Conservation (phyloP, 1,139 yeast species). For the Candida smagusa region DNA sequence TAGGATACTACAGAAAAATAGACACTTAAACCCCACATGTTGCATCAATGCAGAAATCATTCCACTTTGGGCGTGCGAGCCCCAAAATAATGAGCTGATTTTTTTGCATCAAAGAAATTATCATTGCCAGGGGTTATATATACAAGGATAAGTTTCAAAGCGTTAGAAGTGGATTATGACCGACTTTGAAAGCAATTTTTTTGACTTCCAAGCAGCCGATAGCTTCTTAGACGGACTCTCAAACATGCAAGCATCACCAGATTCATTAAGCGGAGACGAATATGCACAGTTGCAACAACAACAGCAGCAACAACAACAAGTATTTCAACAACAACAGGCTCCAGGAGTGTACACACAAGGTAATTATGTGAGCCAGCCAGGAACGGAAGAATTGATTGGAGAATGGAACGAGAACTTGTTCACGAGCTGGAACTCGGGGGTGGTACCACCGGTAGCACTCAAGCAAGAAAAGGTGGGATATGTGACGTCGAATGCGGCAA, state of each 20-base stretch:
- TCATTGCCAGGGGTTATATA: too few species aligned
- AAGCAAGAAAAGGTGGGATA: not conserved
- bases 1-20: not conserved
- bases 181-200: constrained; percentile 18
- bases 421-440: not conserved
- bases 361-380: not conserved
- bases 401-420: not conserved
- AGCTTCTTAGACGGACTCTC: constrained; percentile 32
- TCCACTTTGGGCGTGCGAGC: not conserved
- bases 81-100: constrained; percentile 1
- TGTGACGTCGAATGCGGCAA: constrained; percentile 1
- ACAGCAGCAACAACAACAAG: constrained; percentile 2
- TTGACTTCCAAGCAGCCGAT: constrained; percentile 36
- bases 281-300: constrained; percentile 5
- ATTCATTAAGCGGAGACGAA: constrained; percentile 16
- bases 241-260: constrained; percentile 13
- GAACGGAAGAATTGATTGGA: not conserved
- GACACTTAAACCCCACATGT: not conserved
- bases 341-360: not conserved
- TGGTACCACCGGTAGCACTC: not conserved
- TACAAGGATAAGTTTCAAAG: not conserved
- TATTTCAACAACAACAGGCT: constrained; percentile 12
- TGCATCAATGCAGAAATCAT: not conserved
- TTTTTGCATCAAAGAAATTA: not conserved
- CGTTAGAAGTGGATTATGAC: constrained; percentile 10